phyloP scores from a whole-genome alignment of 768 basidiomycete species.

The Tulasnella sp. region DNA sequence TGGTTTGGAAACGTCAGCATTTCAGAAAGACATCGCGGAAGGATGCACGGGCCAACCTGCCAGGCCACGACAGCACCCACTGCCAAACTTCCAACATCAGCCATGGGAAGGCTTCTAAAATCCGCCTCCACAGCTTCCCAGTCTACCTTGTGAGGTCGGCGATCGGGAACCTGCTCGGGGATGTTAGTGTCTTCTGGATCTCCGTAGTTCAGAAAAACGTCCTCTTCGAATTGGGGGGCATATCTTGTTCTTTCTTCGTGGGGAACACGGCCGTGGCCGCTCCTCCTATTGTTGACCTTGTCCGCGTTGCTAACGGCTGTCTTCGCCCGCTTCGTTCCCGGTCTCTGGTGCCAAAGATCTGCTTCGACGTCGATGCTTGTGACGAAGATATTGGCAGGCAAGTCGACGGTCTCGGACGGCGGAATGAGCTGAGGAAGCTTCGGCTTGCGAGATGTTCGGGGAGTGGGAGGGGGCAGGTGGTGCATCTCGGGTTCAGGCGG shows the following conservation, averaged over 20 bases:
- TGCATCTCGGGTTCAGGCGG: not conserved
- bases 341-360: conserved; percentile 27
- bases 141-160: not conserved
- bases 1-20: not conserved
- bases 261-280: not conserved
- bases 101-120: not conserved
- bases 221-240: not conserved
- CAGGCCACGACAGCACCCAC: conserved; percentile 8
- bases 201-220: conserved; percentile 8
- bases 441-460: not conserved
- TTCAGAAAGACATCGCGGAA: not conserved
- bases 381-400: conserved; percentile 33
- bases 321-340: conserved; percentile 7
- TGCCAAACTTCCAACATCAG: not conserved
- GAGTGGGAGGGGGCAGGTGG: not conserved
- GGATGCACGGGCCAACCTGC: not conserved
- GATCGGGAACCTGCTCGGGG: not conserved
- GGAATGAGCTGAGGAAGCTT: conserved; percentile 5
- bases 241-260: not conserved
- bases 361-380: conserved; percentile 35
- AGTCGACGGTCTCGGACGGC: conserved; percentile 18
- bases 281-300: not conserved
- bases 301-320: not conserved
- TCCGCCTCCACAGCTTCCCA: not conserved
- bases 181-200: not conserved